Evolutionary conservation across 352 stramenopile species (phyloP), one percentile per base, ranked within the genome.

Genomic region (Globisporangium splendens): DNA sequence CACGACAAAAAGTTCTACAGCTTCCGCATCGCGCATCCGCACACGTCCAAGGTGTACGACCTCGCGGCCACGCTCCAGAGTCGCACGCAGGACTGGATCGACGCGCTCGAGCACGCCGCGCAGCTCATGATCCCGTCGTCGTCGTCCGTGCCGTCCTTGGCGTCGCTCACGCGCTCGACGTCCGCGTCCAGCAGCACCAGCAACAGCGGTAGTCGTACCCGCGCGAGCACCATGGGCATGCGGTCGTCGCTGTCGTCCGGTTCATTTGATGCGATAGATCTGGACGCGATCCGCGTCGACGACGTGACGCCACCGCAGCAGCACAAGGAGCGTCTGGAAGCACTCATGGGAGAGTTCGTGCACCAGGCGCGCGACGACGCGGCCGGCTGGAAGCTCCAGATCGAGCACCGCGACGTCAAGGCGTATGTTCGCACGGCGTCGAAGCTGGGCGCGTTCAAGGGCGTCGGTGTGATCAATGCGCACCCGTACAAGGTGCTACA

Each of bases 1-100:
- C 69, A 73, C 22, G 67, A 89, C 63, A 86, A 86, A 59, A 85
- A 84, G 50, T 75, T 79, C 67, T 88, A 87, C 66, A 88, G 75
- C 62, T 89, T 91, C 66, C 75, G 73, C 61, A 85, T 89, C 58
- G 77, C 79, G 54, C 82, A 91, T 58, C 74, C 79, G 12, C 78
- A 81, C 62, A 86, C 75, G n/a, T 80, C 72, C 54, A 81, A 80
- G 50, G 72, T 83, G 12, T 86, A 89, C 65, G 75, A 88, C 65
- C 64, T 88, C 46, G 79, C 79, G 6, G 69, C 79, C 8, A 88
- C 77, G 41, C 62, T 88, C 42, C 58, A 77, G 47, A 76, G 72
- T 53, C 67, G 69, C 63, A 77, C 71, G 0, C 67, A 87, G 24
- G 72, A 86, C 59, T 91, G 82, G 82, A 74, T 91, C 42, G 59